Conservation (phyloP, 768 basidiomycete species). For the Rhizopogon vinicolor region DNA sequence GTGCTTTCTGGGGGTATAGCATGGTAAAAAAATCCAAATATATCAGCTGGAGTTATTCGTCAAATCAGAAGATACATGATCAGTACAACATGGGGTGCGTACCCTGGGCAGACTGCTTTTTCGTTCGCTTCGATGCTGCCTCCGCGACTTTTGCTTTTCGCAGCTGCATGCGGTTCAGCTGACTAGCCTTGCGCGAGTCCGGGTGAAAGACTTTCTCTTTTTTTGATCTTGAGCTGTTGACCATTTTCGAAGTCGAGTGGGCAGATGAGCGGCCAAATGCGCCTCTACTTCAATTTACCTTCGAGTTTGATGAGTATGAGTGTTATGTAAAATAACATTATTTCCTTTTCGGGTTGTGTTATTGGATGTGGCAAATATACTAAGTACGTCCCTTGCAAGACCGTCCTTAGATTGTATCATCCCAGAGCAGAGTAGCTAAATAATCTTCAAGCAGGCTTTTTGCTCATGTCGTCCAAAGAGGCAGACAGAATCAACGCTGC, state of each 20-base stretch:
- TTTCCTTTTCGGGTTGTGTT: background rate
- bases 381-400: too few species aligned
- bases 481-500: slow-evolving; percentile 58
- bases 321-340: background rate
- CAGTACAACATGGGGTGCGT: slow-evolving; percentile 9
- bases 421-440: background rate
- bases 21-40: slow-evolving; percentile 74
- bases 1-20: slow-evolving; percentile 56
- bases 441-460: background rate
- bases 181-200: slow-evolving; percentile 77
- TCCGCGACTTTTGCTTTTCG: slow-evolving; percentile 66
- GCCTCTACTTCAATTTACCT: too few species aligned
- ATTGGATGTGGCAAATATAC: too few species aligned
- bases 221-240: slow-evolving; percentile 31
- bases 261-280: too few species aligned
- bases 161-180: slow-evolving; percentile 60
- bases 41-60: slow-evolving; percentile 42
- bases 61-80: background rate
- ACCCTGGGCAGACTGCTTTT: slow-evolving; percentile 57
- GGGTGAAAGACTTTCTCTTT: slow-evolving; percentile 84
- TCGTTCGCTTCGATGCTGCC: slow-evolving; percentile 47
- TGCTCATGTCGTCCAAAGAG: slow-evolving; percentile 41
- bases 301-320: too few species aligned
- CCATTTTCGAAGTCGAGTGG: background rate
- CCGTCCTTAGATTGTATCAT: too few species aligned